Percentiles rank a stretch among this genome's conserved stretches.
Conservation (phyloP, 2,329 filamentous ascomycete genomes). For the Didymella pomorum region DNA sequence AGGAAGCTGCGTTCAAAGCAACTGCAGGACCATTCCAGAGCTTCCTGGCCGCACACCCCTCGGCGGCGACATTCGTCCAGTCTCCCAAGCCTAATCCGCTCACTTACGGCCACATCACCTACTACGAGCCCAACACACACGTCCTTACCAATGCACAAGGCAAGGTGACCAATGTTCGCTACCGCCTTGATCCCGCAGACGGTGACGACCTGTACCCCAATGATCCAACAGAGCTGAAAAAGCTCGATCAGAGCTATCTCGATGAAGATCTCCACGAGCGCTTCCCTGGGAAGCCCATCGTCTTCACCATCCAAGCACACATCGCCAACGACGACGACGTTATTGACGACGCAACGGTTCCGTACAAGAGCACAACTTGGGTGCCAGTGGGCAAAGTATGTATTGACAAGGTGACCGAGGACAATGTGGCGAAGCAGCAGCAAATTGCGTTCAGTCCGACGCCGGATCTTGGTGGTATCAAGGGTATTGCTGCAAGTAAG, state of each 20-base stretch:
- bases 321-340: constrained; percentile 15
- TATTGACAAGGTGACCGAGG: constrained; percentile 11
- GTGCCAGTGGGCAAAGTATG: constrained; percentile 13
- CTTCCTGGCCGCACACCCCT: constrained; percentile 87
- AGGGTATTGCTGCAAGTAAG: constrained; percentile 10
- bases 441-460: constrained; percentile 22
- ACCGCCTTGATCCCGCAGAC: constrained; percentile 18
- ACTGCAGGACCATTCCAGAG: constrained; percentile 82
- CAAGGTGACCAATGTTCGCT: constrained; percentile 13
- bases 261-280: constrained; percentile 15
- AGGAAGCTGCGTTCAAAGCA: constrained; percentile 8
- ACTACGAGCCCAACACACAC: constrained; percentile 23
- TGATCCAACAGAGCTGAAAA: constrained; percentile 3
- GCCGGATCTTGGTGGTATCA: constrained; percentile 14
- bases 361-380: constrained; percentile 19
- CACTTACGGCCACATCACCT: constrained; percentile 67
- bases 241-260: constrained; percentile 12
- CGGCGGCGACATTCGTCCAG: constrained; percentile 81
- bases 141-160: constrained; percentile 16
- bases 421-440: constrained; percentile 18
- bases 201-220: constrained; percentile 17
- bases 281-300: constrained; percentile 15
- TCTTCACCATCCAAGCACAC: constrained; percentile 20
- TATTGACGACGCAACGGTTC: constrained; percentile 17
- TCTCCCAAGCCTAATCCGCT: constrained; percentile 93